These are phyloP conservation scores for Penicillium taxi DNA, from an alignment of 495 filamentous ascomycete species.

Conservation along the genomic window DNA sequence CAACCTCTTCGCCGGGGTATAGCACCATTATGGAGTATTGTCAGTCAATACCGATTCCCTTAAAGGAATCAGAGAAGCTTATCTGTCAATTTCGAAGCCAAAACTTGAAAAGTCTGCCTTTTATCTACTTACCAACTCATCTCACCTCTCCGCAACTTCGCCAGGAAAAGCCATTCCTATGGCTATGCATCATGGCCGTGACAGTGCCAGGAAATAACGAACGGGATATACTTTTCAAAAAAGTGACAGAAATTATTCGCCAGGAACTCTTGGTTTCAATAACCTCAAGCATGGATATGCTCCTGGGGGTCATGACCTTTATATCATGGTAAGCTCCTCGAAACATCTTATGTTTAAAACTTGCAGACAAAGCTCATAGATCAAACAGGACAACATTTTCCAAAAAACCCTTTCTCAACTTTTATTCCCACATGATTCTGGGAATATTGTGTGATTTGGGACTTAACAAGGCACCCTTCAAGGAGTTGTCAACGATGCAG, in stretches of 20 bases:
- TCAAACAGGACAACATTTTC: constrained; percentile 11
- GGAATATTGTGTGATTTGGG: constrained; percentile 47
- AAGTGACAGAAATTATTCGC: constrained; percentile 35
- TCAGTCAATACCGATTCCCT: constrained; percentile 13
- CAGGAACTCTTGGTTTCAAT: constrained; percentile 42
- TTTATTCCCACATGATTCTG: constrained; percentile 42
- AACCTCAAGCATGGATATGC: constrained; percentile 46
- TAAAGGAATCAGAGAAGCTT: constrained; percentile 31
- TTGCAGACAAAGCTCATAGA: neutral
- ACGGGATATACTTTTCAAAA: constrained; percentile 28
- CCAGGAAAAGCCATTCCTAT: constrained; percentile 42
- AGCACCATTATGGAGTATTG: constrained; percentile 7
- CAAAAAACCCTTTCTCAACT: constrained; percentile 23
- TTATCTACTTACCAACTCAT: constrained; percentile 35
- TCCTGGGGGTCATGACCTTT: constrained; percentile 45
- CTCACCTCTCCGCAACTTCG: constrained; percentile 41
- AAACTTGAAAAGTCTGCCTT: constrained; percentile 38
- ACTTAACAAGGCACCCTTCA: constrained; percentile 40
- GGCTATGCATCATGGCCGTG: constrained; percentile 48
- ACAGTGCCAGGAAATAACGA: constrained; percentile 22
- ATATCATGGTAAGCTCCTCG: constrained; percentile 34
- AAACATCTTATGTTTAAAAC: neutral
- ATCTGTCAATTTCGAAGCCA: constrained; percentile 33
- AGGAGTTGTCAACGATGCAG: constrained; percentile 19
- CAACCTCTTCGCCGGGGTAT: constrained; percentile 1